Evolutionary conservation across 83 land plant genomes (phyloP).

Genomic region (Diphasiastrum complanatum): DNA sequence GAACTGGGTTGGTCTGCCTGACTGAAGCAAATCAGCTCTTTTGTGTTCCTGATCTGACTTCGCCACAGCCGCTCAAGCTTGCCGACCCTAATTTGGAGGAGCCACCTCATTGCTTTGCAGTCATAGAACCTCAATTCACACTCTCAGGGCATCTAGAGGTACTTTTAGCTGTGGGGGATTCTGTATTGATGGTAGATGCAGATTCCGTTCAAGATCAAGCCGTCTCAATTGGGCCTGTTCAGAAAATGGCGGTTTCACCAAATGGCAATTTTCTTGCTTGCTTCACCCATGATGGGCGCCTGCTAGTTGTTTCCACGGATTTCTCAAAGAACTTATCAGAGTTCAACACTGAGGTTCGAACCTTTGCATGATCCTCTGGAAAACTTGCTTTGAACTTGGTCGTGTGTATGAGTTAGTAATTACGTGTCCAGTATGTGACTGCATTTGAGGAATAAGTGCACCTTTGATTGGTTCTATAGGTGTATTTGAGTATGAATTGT

Average conservation of each 20-base stretch:
- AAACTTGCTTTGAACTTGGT: background rate
- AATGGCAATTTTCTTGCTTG: conserved; percentile 70
- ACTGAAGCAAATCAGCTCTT: conserved; percentile 62
- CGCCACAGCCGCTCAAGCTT: conserved; percentile 45
- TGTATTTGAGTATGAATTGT: too few species aligned
- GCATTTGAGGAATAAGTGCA: too few species aligned
- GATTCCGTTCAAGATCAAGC: conserved; percentile 52
- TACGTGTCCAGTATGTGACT: too few species aligned
- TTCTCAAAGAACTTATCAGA: conserved; percentile 58
- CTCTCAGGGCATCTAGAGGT: conserved; percentile 77
- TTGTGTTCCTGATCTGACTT: conserved; percentile 67
- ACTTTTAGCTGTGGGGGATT: conserved; percentile 52
- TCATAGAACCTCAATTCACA: conserved; percentile 76
- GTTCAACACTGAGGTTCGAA: conserved; percentile 60
- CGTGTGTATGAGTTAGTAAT: too few species aligned
- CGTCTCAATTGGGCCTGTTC: conserved; percentile 59
- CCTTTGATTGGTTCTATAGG: too few species aligned
- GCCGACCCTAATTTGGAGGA: conserved; percentile 65
- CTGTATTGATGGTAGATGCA: conserved; percentile 64
- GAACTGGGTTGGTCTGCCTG: conserved; percentile 72
- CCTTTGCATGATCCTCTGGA: background rate
- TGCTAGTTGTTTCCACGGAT: conserved; percentile 57
- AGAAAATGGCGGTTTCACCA: conserved; percentile 75
- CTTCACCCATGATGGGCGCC: conserved; percentile 82
- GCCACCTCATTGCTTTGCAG: conserved; percentile 66